Base-by-base conservation (phyloP, 257 asterid species). In the Solanum ossicruentum region DNA sequence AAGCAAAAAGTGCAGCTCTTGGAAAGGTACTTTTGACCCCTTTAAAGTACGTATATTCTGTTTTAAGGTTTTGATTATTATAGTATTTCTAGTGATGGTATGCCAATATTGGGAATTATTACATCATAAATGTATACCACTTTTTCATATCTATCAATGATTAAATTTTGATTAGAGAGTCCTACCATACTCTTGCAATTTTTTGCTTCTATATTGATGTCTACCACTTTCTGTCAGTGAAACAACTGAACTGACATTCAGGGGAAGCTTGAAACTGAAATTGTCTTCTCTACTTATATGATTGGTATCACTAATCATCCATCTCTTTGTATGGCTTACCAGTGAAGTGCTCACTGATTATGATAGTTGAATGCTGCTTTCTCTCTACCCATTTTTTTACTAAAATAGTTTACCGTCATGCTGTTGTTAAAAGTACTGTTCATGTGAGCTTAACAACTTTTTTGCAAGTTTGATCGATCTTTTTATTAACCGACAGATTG, bases 1-100 rank as follows among this genome's bases (percentile, higher is more conserved):
- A 94, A 90, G 91, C 99, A 95, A 83, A 97, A 95, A 84, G 86
- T 95, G 88, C 97, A 93, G 89, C 93, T 92, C 84, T 85, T 95
- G 89, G 98, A 97, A 85, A 94, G 98, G 99, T 91, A 77, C 13
- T 78, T 28, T 12, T 56, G 56, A 3, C 18, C 82, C 82, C 65
- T 72, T 69, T 81, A 32, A 51, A 71, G 12, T 65, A 10, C 70
- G 58, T 81, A 17, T n/a, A 28, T 70, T 61, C 65, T 16, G 20
- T 52, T 84, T 83, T 69, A 5, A 20, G 72, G 23, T 70, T 54
- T 54, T 54, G 20, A 54, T 32, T 12, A 41, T 55, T 15, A 39
- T 84, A 47, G 18, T 71, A 36, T 15, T 54, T 26, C 11, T 52
- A 5, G 18, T 26, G 83, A 52, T 78, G 17, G 9, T 78, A 28